Conservation (phyloP, 805 yeast genomes). For the Maudiozyma pseudohumilis region DNA sequence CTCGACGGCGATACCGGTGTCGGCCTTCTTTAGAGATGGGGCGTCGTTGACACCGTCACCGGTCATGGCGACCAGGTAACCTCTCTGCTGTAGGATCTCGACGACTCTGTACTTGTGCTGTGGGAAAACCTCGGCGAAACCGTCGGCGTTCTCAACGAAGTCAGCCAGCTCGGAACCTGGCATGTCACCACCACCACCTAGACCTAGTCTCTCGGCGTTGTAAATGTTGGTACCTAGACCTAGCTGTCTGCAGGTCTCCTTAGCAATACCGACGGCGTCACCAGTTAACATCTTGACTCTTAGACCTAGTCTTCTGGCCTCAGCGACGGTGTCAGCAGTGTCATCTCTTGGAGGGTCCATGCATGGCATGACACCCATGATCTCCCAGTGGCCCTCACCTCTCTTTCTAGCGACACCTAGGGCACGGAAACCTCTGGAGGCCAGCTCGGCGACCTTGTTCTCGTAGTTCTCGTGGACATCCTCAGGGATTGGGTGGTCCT, state of each 20-base stretch:
- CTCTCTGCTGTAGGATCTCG: conserved; percentile 90
- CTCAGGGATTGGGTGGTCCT: conserved; percentile 93
- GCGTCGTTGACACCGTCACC: conserved; percentile 99
- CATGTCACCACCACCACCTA: conserved; percentile 92
- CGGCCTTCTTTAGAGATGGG: conserved; percentile 94
- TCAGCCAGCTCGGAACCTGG: conserved; percentile 97
- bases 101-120: conserved; percentile 95
- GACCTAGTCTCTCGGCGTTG: conserved; percentile 94
- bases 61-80: conserved; percentile 97
- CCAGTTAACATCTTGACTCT: conserved; percentile 97
- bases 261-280: conserved; percentile 98
- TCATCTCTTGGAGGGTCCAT: conserved; percentile 99
- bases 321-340: conserved; percentile 88
- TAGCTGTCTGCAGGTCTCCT: conserved; percentile 96
- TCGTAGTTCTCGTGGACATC: conserved; percentile 89
- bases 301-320: conserved; percentile 85
- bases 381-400: conserved; percentile 98
- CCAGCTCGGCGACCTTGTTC: conserved; percentile 95
- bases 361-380: conserved; percentile 96
- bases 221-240: conserved; percentile 94
- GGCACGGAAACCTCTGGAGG: conserved; percentile 97
- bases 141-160: conserved; percentile 95
- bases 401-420: conserved; percentile 98
- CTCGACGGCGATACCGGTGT: conserved; percentile 95
- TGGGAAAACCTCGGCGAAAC: conserved; percentile 98